These are phyloP conservation scores for Lotus japonicus DNA, from an alignment of 306 rosid genomes.

Conservation along the genomic window DNA sequence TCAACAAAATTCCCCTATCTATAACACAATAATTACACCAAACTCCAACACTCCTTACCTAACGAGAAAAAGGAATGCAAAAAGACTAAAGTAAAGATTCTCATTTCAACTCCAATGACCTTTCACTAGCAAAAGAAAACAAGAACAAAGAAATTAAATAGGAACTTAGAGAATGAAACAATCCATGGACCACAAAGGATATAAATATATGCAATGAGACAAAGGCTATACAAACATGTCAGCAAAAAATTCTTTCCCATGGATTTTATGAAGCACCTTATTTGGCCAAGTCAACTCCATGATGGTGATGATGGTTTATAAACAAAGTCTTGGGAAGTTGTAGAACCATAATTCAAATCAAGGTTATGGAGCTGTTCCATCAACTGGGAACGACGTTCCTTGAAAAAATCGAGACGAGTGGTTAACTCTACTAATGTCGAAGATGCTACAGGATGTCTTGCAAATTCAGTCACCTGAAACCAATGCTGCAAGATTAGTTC, in stretches of 20 bases:
- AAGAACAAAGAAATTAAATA: not conserved
- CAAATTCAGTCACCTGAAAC: slow-evolving; percentile 57
- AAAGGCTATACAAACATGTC: slow-evolving; percentile 62
- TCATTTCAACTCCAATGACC: slow-evolving; percentile 41
- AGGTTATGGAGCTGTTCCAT: slow-evolving; percentile 99
- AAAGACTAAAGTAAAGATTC: not conserved
- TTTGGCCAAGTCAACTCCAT: slow-evolving; percentile 60
- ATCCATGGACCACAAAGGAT: slow-evolving; percentile 31
- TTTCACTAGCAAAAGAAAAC: slow-evolving; percentile 30
- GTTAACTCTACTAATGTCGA: slow-evolving; percentile 89
- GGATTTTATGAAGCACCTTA: slow-evolving; percentile 30
- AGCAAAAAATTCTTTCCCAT: slow-evolving; percentile 33
- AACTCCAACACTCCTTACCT: slow-evolving; percentile 23
- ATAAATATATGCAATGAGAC: slow-evolving; percentile 47
- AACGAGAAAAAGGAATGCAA: slow-evolving; percentile 21
- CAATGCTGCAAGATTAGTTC: slow-evolving; percentile 18
- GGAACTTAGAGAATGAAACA: slow-evolving; percentile 24
- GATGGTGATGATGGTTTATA: slow-evolving; percentile 82
- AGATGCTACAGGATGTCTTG: slow-evolving; percentile 79
- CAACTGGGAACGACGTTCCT: slow-evolving; percentile 95
- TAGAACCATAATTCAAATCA: slow-evolving; percentile 78
- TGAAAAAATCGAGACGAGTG: slow-evolving; percentile 97
- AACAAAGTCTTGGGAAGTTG: slow-evolving; percentile 64
- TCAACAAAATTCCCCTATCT: slow-evolving; percentile 32
- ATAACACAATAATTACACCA: slow-evolving; percentile 37